Base-by-base conservation (phyloP, 108 stramenopile species). In the Aurantiochytrium sp. region DNA sequence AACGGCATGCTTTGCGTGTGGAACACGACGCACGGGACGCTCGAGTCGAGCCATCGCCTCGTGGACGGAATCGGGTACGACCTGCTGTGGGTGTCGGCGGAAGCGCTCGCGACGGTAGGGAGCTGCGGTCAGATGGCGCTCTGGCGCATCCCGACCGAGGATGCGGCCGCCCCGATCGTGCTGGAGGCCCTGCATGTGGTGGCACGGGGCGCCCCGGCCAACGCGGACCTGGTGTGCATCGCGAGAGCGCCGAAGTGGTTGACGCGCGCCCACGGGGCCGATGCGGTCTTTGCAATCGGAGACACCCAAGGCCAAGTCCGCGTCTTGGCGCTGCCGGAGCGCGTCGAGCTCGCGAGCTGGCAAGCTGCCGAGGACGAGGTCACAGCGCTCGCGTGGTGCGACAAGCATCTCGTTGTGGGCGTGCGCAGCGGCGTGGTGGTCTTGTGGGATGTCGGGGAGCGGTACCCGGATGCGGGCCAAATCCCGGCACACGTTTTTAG, bases 281-380 rank as follows among this genome's bases (percentile, higher is more conserved):
- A 48, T 6, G 6, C 8, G n/a, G 42, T 81, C 27, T 17, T 81
- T 12, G 73, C 73, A 30, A 37, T 81, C 0, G 73, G 73, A 27
- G 73, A 48, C 27, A 24, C 39, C 0, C 73, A 48, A 0, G 73
- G 73, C 6, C 42, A 81, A 15, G 30, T 81, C 39, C n/a, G 27
- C 24, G 73, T 81, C 27, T 12, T 81, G 36, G 73, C 73, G 42
- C 30, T 81, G n/a, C 73, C 73, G 8, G 73, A 81, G 24, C 73
- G 73, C 45, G 30, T 48, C 45, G 45, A 48, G n/a, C 39, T 81
- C 12, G 73, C 73, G 27, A 12, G 45, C 0, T 81, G 73, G 73
- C 73, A 81, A 42, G 73, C 73, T 17, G 73, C 73, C n/a, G 73
- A 81, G 24, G 45, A 41, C 45, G 73, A 81, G 32, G 24, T 81